A percentile compares a stretch with the other conserved stretches of the same genome.
phyloP scores from a whole-genome alignment of 1,139 yeast species.

The Lodderomyces theae region DNA sequence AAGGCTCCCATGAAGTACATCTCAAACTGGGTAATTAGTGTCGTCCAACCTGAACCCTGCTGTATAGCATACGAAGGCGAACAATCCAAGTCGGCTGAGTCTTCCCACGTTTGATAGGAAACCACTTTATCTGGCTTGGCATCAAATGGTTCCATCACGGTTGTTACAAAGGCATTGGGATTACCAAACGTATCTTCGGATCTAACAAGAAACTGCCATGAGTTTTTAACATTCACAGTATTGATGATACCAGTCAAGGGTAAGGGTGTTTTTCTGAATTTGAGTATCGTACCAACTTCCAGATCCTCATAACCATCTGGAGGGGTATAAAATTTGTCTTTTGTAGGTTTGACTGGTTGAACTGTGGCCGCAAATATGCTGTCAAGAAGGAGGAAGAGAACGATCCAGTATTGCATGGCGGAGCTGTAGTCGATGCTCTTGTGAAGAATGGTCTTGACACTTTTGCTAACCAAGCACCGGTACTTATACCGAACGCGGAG shows the following conservation, averaged over 20 bases:
- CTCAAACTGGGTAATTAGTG: slow-evolving; percentile 18
- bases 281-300: slow-evolving; percentile 26
- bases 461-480: no score
- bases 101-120: slow-evolving; percentile 17
- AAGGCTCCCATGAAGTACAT: slow-evolving; percentile 18
- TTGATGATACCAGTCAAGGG: slow-evolving; percentile 2
- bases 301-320: slow-evolving; percentile 25
- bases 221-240: slow-evolving; percentile 15
- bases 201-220: slow-evolving; percentile 33
- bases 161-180: slow-evolving; percentile 31
- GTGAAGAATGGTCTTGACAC: no score
- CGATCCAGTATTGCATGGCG: not conserved
- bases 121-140: slow-evolving; percentile 23
- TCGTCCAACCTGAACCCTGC: slow-evolving; percentile 12
- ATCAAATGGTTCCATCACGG: slow-evolving; percentile 29
- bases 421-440: not conserved
- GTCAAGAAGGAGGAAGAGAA: not conserved
- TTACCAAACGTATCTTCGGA: slow-evolving; percentile 30
- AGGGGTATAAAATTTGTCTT: slow-evolving; percentile 28
- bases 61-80: slow-evolving; percentile 16
- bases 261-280: slow-evolving; percentile 22
- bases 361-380: not conserved
- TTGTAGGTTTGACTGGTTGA: slow-evolving; percentile 14
- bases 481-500: no score
- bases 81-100: slow-evolving; percentile 14